A percentile compares a stretch with the other conserved stretches of the same genome.
These are phyloP conservation scores for Hypoxylon sp. DNA, from an alignment of 2,329 filamentous ascomycete genomes.

Conservation along the genomic window DNA sequence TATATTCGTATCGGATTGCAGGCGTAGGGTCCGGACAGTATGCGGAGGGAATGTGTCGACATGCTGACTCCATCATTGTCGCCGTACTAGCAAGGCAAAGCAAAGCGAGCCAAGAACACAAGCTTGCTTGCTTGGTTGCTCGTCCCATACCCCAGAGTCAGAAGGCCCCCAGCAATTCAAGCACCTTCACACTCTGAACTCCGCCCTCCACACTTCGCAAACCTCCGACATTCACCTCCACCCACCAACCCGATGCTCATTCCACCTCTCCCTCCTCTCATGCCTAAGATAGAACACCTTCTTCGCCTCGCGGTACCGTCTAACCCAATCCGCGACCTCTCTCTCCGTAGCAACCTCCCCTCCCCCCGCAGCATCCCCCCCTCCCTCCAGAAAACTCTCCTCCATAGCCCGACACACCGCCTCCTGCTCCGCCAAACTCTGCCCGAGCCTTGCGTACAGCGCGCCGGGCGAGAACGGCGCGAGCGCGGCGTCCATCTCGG, in stretches of 20 bases:
- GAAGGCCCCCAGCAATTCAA: too few relatives aligned
- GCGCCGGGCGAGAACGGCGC: constrained; percentile 88
- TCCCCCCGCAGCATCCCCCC: constrained; percentile 49
- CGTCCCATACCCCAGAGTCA: not conserved
- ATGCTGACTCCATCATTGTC: not conserved
- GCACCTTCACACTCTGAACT: too few relatives aligned
- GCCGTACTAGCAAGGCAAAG: not conserved
- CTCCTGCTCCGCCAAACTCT: constrained; percentile 86
- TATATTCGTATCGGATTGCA: not conserved
- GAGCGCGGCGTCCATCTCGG: constrained; percentile 88
- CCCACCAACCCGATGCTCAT: constrained; percentile 93
- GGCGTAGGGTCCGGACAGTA: not conserved
- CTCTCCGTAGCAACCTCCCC: constrained; percentile 77
- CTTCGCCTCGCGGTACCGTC: constrained; percentile 83
- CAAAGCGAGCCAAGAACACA: not conserved
- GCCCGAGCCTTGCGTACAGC: constrained; percentile 84
- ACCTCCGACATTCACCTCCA: constrained; percentile 76
- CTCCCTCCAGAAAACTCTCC: constrained; percentile 88
- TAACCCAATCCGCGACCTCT: constrained; percentile 88
- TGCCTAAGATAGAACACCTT: constrained; percentile 83
- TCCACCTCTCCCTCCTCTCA: constrained; percentile 94
- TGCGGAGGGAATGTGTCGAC: not conserved
- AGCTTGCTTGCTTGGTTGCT: not conserved
- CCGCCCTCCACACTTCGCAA: not conserved
- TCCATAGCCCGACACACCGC: constrained; percentile 84